These are phyloP conservation scores for Echites panduratus DNA, from an alignment of 257 asterid species.

Conservation along the genomic window DNA sequence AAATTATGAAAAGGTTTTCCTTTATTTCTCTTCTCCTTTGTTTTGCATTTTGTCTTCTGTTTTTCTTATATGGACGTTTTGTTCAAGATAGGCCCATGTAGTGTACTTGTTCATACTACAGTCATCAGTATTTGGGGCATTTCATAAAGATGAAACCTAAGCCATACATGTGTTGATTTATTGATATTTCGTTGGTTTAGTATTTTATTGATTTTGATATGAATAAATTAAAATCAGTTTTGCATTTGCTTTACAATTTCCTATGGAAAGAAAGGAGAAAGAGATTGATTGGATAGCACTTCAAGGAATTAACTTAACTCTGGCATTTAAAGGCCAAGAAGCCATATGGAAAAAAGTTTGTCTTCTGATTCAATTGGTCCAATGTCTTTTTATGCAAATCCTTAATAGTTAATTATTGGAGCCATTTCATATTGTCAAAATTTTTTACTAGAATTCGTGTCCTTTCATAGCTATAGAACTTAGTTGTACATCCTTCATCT, in stretches of 20 bases:
- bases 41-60: too few relatives aligned
- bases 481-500: neutral
- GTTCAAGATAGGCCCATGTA: too few relatives aligned
- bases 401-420: neutral
- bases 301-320: slow-evolving; percentile 84
- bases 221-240: slow-evolving; percentile 20
- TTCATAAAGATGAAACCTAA: neutral
- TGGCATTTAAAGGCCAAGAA: slow-evolving; percentile 96
- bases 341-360: slow-evolving; percentile 90
- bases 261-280: slow-evolving; percentile 95
- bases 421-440: neutral
- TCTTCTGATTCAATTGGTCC: neutral
- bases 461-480: neutral
- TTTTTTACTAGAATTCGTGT: neutral
- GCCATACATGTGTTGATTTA: neutral
- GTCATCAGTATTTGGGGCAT: neutral
- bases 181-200: slow-evolving; percentile 2
- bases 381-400: neutral
- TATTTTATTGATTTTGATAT: slow-evolving; percentile 12
- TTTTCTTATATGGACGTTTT: too few relatives aligned
- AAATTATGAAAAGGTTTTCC: too few relatives aligned
- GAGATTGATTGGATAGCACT: slow-evolving; percentile 99
- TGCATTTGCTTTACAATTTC: slow-evolving; percentile 54
- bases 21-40: too few relatives aligned
- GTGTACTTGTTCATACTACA: neutral